Conservation (phyloP, 768 basidiomycete genomes). For the Amanita thiersii region DNA sequence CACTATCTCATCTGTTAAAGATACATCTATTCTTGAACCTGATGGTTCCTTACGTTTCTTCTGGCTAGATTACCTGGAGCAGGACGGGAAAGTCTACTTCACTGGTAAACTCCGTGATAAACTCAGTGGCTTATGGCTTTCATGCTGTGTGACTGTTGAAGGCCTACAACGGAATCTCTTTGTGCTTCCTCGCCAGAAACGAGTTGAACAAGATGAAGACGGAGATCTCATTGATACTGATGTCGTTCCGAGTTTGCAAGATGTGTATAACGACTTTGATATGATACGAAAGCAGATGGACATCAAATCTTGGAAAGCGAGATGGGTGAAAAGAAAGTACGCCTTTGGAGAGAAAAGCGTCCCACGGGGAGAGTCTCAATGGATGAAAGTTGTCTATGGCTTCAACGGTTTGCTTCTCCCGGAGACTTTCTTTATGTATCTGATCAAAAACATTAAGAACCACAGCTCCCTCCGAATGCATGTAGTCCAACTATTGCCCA, state of each 20-base stretch:
- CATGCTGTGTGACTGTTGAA: constrained; percentile 81
- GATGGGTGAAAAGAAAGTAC: constrained; percentile 85
- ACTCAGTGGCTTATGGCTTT: constrained; percentile 58
- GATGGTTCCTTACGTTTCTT: constrained; percentile 87
- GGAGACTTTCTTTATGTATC: background rate
- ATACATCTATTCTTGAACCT: constrained; percentile 51
- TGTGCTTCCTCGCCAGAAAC: constrained; percentile 68
- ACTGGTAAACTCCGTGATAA: constrained; percentile 89
- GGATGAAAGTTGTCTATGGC: constrained; percentile 91
- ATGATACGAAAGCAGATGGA: constrained; percentile 60
- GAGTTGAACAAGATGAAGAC: constrained; percentile 48
- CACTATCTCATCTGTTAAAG: constrained; percentile 21
- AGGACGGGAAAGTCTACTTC: constrained; percentile 78
- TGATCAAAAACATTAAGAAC: constrained; percentile 36
- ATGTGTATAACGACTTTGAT: constrained; percentile 82
- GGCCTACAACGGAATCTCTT: constrained; percentile 88
- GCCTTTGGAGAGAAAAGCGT: constrained; percentile 85
- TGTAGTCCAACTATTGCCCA: constrained; percentile 78
- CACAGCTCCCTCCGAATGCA: constrained; percentile 61
- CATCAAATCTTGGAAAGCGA: constrained; percentile 72
- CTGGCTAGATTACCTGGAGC: constrained; percentile 94
- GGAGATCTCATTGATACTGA: constrained; percentile 68
- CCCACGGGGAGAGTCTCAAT: constrained; percentile 70
- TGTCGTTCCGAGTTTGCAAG: constrained; percentile 54
- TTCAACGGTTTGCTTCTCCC: constrained; percentile 60